These are phyloP conservation scores for Casuarina cunninghamiana DNA, from an alignment of 306 rosid species.

Conservation along the genomic window DNA sequence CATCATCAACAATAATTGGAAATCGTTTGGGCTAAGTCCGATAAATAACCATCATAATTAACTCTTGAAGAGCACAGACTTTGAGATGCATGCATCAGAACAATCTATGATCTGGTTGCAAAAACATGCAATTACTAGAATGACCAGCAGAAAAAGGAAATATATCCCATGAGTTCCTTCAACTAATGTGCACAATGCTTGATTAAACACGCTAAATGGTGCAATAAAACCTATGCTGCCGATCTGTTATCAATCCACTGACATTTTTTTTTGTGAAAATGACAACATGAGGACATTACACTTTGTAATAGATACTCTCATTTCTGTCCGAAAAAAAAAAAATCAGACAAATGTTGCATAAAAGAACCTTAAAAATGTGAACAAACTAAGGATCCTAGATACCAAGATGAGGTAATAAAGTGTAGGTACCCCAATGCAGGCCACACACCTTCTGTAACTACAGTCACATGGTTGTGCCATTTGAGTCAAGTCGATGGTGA, in stretches of 20 bases:
- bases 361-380: not conserved
- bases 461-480: not conserved
- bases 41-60: slow-evolving; percentile 14
- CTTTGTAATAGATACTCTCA: not conserved
- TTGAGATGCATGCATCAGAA: not conserved
- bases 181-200: not conserved
- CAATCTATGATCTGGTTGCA: not conserved
- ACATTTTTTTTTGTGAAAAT: not conserved
- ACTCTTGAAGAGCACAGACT: not conserved
- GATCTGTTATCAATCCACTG: not conserved
- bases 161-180: not conserved
- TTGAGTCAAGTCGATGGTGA: not conserved
- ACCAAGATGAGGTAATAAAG: not conserved
- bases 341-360: not conserved
- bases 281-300: not conserved
- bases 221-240: not conserved
- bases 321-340: not conserved
- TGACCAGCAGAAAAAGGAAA: not conserved
- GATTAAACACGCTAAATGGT: not conserved
- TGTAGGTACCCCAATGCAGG: not conserved
- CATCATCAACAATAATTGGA: slow-evolving; percentile 11
- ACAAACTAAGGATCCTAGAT: not conserved
- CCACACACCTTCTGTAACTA: not conserved
- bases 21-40: slow-evolving; percentile 12
- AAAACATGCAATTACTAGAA: not conserved